Conservation (phyloP, 78 protist species). For the Diacronema lutheri region DNA sequence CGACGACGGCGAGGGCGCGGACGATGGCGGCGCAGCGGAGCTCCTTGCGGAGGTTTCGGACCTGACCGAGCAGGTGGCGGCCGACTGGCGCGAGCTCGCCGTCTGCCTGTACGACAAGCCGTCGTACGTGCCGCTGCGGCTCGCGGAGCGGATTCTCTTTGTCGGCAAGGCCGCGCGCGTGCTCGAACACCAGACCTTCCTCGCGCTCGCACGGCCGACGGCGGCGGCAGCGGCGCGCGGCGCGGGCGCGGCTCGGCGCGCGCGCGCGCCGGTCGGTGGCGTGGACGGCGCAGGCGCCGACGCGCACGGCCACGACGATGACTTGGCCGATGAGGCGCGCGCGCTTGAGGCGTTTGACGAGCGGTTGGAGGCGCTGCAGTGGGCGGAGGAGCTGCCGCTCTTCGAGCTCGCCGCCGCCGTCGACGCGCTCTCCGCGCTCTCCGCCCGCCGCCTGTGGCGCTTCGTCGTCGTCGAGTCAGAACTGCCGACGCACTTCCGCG, state of each 20-base stretch:
- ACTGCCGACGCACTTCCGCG: no score
- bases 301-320: no score
- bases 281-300: no score
- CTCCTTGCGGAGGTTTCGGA: neutral
- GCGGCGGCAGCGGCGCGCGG: neutral
- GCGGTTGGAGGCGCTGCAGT: no score
- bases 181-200: neutral
- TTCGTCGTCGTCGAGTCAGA: no score
- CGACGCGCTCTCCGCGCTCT: no score
- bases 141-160: slow-evolving; percentile 6
- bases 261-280: no score
- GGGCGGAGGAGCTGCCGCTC: no score
- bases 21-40: neutral
- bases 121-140: neutral
- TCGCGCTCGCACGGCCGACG: neutral
- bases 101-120: neutral
- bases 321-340: no score
- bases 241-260: neutral
- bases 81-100: neutral
- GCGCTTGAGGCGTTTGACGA: no score
- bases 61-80: neutral
- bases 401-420: no score
- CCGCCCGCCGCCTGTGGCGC: no score
- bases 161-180: neutral
- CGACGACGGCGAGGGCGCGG: neutral